Evolutionary conservation across 805 yeast species (phyloP), one percentile per base, ranked within the genome.

Genomic region (Zygoascus bituminiphila): DNA sequence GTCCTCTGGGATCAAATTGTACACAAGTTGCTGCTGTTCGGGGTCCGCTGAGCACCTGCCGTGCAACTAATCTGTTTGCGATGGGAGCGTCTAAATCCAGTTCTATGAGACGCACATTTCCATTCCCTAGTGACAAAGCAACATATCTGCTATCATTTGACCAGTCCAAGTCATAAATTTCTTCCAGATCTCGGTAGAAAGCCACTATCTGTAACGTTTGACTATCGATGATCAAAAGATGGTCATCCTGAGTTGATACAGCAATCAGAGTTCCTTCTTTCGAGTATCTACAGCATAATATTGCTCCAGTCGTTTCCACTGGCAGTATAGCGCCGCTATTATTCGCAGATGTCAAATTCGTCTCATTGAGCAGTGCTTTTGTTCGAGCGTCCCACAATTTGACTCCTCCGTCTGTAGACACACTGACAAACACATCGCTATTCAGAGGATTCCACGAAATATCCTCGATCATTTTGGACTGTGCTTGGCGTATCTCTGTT

Each of bases 1-100:
- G 55, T 0, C 82, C 87, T 44, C 69, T 57, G 2, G 82, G 81
- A 55, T 78, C 84, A 45, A 78, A 61, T 15, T 64, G 63, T 12
- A 78, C 49, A 25, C 73, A 57, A 2, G 76, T 71, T 2, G 76
- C 71, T 1, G 79, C 64, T 1, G 81, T 73, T 37, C 77, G 66
- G 55, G 81, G 85, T 0, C 76, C 76, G 12, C 60, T 52, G n/a
- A 69, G 53, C 4, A 59, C 56, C 29, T 47, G 29, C 26, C 49
- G 47, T 51, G 51, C 46, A 19, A 29, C 37, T 9, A 45, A 17
- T 4, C 29, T 17, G 21, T 54, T 17, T 47, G 52, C 44, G 47
- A 48, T 10, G 10, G 42, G 42, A 4, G 4, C 39, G 21, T 36
- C 10, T n/a, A 47, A 42, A 23, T 50, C 42, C 37, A 42, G 21